phyloP scores from a whole-genome alignment of 331 rosid species.

The Dryas integrifolia region DNA sequence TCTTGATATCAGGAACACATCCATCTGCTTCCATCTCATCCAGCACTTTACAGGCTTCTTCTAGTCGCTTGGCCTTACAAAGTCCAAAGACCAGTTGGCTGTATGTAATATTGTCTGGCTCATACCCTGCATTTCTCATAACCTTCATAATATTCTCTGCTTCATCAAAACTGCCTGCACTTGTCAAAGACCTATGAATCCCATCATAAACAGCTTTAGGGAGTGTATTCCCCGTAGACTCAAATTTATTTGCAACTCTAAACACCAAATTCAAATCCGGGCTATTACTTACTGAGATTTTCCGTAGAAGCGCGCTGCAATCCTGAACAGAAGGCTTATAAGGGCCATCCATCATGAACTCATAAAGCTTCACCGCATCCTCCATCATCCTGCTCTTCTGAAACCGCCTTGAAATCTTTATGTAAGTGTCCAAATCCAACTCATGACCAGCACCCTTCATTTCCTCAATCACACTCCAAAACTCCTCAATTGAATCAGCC shows the following conservation, averaged over 20 bases:
- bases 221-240: conserved; percentile 51
- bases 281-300: conserved; percentile 38
- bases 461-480: conserved; percentile 70
- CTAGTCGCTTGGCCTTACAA: conserved; percentile 62
- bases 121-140: conserved; percentile 69
- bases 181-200: conserved; percentile 72
- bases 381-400: conserved; percentile 60
- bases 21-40: conserved; percentile 74
- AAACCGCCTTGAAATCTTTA: conserved; percentile 66
- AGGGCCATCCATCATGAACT: conserved; percentile 87
- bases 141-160: conserved; percentile 52
- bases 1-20: conserved; percentile 73
- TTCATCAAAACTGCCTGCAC: conserved; percentile 67
- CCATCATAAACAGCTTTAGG: conserved; percentile 76
- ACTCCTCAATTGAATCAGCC: conserved; percentile 49
- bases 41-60: conserved; percentile 68
- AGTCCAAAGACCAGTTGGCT: conserved; percentile 81
- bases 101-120: conserved; percentile 74
- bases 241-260: conserved; percentile 65
- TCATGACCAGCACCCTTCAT: conserved; percentile 56
- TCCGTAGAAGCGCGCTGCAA: conserved; percentile 48
- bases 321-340: conserved; percentile 63
- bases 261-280: conserved; percentile 60
- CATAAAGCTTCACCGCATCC: conserved; percentile 85
- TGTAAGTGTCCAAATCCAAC: conserved; percentile 72